A percentile compares a stretch with the other conserved stretches of the same genome.
phyloP scores from a whole-genome alignment of 2,329 filamentous ascomycete species.

The Cercospora zeina region DNA sequence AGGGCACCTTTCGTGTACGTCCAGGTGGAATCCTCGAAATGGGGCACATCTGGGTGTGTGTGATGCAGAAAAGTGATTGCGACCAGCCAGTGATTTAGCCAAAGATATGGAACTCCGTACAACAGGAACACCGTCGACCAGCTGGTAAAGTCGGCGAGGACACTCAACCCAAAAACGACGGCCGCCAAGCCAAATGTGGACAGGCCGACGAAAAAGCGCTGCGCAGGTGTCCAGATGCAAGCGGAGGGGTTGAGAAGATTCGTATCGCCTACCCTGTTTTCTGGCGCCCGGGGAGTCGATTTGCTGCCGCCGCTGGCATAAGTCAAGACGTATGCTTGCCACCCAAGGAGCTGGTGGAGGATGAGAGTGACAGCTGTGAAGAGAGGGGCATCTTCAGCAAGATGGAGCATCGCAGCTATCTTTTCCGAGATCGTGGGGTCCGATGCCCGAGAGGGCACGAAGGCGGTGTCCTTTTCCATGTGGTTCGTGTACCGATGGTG shows the following conservation, averaged over 20 bases:
- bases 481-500: constrained; percentile 65
- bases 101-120: constrained; percentile 63
- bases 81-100: constrained; percentile 72
- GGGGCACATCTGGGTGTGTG: constrained; percentile 59
- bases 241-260: constrained; percentile 60
- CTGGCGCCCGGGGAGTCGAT: constrained; percentile 12
- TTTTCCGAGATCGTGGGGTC: constrained; percentile 17
- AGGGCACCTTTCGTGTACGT: constrained; percentile 63
- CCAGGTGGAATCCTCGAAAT: constrained; percentile 62
- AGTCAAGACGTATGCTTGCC: constrained; percentile 34
- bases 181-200: constrained; percentile 62
- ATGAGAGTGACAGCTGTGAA: constrained; percentile 25
- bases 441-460: constrained; percentile 36
- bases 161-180: constrained; percentile 55
- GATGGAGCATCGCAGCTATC: constrained; percentile 22
- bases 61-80: constrained; percentile 76
- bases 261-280: constrained; percentile 10
- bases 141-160: constrained; percentile 36
- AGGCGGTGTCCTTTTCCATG: constrained; percentile 41
- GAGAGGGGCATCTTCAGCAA: constrained; percentile 37
- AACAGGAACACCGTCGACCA: constrained; percentile 33
- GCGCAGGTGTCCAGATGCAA: constrained; percentile 53
- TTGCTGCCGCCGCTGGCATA: constrained; percentile 31
- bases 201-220: constrained; percentile 55
- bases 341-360: constrained; percentile 36